Evolutionary conservation across 2,329 filamentous ascomycete species (phyloP), one percentile per base, ranked within the genome.

Genomic region (Metarhizium sp.): DNA sequence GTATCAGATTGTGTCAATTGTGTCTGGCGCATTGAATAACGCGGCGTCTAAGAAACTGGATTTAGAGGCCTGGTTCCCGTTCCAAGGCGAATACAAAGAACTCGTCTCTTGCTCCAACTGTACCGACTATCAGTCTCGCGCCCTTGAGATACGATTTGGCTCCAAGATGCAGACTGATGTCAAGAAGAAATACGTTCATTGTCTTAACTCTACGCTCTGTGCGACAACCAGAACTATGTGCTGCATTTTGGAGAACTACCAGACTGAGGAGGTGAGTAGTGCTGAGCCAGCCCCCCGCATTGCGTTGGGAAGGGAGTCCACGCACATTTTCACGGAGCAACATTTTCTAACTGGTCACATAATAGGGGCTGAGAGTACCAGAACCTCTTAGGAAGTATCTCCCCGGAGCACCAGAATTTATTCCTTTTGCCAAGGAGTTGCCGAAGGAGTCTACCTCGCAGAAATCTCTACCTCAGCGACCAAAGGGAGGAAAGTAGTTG

Each of bases 61-160:
- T 67, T 80, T 99, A 25, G 94, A 99, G 71, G 92, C 94, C 2
- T 95, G 91, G 90, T 96, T 95, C 72, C 91, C 90, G 16, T 95
- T 88, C 78, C 92, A 97, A 72, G 88, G 88, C 64, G 94, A 97
- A 73, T 99, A 97, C 81, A 97, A 97, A 76, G 94, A 97, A 75
- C 82, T 99, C 32, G 94, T 97, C 52, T 95, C 90, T 20, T 96
- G 92, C 80, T 95, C 90, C 59, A 99, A 99, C 76, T 99, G 94
- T 78, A 95, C 90, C 48, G 92, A 97, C 70, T 97, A 97, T 77
- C 94, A 99, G 77, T 91, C 90, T 29, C 83, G 94, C 55, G 92
- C 91, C 63, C 80, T 99, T 13, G 92, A 97, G 72, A 95, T 99
- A 64, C 84, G 94, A 57, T 96, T 86, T 65, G 92, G 94, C 50